Evolutionary conservation across 176 grass and related monocot species (phyloP).

Genomic region (Aechmea fasciata): DNA sequence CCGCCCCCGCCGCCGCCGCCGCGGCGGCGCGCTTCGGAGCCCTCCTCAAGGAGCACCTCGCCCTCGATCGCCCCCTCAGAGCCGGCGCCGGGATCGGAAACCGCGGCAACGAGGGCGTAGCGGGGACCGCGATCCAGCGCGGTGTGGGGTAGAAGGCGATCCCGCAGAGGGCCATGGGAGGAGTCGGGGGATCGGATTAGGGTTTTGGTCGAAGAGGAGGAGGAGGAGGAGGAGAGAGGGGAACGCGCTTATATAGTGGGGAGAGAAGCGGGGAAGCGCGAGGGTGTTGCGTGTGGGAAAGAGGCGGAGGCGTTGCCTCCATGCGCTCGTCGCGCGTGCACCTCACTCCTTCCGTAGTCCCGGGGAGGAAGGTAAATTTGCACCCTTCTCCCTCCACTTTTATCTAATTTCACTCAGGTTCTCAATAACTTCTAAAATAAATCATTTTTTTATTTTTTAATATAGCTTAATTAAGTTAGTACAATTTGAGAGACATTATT

Average conservation of each 20-base stretch:
- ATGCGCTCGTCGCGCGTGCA: constrained; percentile 60
- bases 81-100: constrained; percentile 2
- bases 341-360: constrained; percentile 34
- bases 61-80: neutral
- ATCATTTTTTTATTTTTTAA: too few species aligned
- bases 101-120: constrained; percentile 14
- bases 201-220: neutral
- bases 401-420: too few species aligned
- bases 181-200: constrained; percentile 11
- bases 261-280: constrained; percentile 29
- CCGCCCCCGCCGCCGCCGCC: constrained; percentile 6
- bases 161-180: constrained; percentile 37
- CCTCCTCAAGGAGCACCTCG: constrained; percentile 1
- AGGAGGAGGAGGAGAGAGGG: neutral
- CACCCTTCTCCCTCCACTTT: too few species aligned
- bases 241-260: constrained; percentile 14
- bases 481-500: too few species aligned
- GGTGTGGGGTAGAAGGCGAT: constrained; percentile 23
- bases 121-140: neutral
- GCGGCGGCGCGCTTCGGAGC: constrained; percentile 4
- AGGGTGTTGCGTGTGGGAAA: constrained; percentile 81
- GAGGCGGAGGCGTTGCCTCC: constrained; percentile 47
- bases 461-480: too few species aligned
- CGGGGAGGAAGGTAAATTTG: neutral
- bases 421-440: too few species aligned